These are phyloP conservation scores for Auricularia sp. DNA, from an alignment of 768 basidiomycete genomes.

Conservation along the genomic window DNA sequence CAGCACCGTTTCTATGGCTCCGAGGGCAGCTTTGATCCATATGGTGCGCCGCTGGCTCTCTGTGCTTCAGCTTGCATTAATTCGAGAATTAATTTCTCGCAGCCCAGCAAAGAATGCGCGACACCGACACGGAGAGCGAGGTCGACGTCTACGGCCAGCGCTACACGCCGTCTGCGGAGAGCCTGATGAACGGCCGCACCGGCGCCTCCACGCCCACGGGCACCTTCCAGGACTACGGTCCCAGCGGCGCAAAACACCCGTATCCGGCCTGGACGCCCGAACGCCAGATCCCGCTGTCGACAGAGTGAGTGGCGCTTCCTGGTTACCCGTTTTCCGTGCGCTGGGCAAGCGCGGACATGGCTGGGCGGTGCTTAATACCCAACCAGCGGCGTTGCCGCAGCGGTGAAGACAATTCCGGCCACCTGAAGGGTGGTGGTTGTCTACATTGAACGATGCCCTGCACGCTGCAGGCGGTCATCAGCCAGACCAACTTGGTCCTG, in stretches of 20 bases:
- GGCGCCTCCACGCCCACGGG: conserved; percentile 41
- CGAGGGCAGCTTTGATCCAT: conserved; percentile 49
- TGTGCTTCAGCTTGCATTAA: neutral
- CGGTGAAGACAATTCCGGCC: too few relatives aligned
- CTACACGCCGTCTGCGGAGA: conserved; percentile 67
- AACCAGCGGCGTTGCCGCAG: too few relatives aligned
- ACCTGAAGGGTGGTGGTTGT: too few relatives aligned
- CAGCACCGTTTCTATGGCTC: conserved; percentile 55
- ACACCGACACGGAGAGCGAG: conserved; percentile 71
- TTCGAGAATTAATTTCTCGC: neutral
- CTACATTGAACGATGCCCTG: too few relatives aligned
- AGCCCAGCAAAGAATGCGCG: conserved; percentile 42
- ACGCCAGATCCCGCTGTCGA: conserved; percentile 89
- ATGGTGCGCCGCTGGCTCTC: conserved; percentile 29
- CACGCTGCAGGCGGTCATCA: too few relatives aligned
- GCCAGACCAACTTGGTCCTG: too few relatives aligned
- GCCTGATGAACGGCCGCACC: conserved; percentile 32
- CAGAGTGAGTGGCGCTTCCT: conserved; percentile 41
- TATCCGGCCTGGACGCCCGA: conserved; percentile 94
- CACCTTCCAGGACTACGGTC: conserved; percentile 55
- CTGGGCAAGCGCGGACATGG: neutral
- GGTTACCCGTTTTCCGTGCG: neutral
- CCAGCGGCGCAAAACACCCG: conserved; percentile 58
- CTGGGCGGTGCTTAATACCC: too few relatives aligned
- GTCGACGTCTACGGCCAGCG: conserved; percentile 61